phyloP scores from a whole-genome alignment of 495 filamentous ascomycete species.

The Apodospora peruviana region DNA sequence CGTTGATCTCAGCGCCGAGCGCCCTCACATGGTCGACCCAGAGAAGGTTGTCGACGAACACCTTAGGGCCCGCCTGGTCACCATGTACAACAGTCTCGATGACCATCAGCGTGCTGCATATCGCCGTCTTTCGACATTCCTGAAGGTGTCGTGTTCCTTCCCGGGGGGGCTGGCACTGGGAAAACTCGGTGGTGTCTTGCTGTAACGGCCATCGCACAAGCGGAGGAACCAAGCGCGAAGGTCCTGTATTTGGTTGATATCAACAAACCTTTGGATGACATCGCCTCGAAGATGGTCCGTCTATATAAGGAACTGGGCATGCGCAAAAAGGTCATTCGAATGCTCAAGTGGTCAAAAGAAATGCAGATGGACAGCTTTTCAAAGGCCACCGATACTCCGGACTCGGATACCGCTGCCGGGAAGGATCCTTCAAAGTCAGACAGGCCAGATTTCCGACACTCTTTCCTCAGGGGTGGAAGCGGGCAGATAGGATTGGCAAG shows the following conservation, averaged over 20 bases:
- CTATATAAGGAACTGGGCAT: conserved; percentile 12
- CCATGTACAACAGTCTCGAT: background rate
- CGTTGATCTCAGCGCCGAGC: background rate
- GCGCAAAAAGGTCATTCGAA: conserved; percentile 14
- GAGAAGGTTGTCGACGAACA: background rate
- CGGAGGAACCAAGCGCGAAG: conserved; percentile 1
- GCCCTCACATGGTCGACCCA: background rate
- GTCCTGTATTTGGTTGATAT: conserved; percentile 25
- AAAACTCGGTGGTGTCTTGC: background rate
- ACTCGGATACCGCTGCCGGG: background rate
- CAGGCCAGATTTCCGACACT: conserved; percentile 14
- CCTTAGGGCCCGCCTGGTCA: background rate
- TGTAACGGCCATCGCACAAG: background rate
- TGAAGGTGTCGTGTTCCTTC: background rate
- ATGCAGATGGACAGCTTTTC: background rate
- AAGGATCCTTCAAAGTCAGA: conserved; percentile 6
- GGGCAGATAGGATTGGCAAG: background rate
- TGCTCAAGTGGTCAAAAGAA: conserved; percentile 14
- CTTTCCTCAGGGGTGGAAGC: conserved; percentile 7
- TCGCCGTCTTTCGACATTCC: background rate
- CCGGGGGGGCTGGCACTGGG: background rate
- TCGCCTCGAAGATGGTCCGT: conserved; percentile 7
- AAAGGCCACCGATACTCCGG: background rate
- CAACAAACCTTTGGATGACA: conserved; percentile 18
- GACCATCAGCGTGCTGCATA: background rate